These are phyloP conservation scores for Orbilia oligospora DNA, from an alignment of 2,329 filamentous ascomycete genomes.

Conservation along the genomic window DNA sequence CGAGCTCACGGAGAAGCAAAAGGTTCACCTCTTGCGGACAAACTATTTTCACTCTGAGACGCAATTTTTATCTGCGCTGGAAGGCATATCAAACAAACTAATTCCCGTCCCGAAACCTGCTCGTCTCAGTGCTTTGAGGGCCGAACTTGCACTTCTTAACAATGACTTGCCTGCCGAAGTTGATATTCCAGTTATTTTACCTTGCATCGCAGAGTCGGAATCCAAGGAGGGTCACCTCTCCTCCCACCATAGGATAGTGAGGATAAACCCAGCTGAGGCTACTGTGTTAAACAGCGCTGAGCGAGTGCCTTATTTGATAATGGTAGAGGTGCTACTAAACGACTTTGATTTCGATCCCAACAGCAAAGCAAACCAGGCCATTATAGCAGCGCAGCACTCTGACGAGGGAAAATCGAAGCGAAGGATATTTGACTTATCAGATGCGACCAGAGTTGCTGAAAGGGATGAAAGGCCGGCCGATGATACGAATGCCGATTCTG, in stretches of 20 bases:
- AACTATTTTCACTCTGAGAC: constrained; percentile 88
- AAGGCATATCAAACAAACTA: constrained; percentile 87
- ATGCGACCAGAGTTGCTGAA: constrained; percentile 72
- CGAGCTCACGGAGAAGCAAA: constrained; percentile 76
- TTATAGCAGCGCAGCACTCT: constrained; percentile 75
- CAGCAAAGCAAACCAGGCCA: constrained; percentile 78
- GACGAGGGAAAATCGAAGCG: constrained; percentile 70
- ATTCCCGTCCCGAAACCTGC: constrained; percentile 86
- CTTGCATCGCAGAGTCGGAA: constrained; percentile 73
- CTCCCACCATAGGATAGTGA: constrained; percentile 84
- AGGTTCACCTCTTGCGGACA: constrained; percentile 79
- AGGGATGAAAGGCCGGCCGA: constrained; percentile 68
- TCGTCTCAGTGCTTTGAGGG: constrained; percentile 82
- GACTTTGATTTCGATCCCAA: constrained; percentile 87
- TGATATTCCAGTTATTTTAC: constrained; percentile 84
- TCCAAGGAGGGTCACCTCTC: constrained; percentile 76
- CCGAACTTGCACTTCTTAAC: constrained; percentile 83
- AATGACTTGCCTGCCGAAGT: constrained; percentile 87
- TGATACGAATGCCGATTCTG: constrained; percentile 74
- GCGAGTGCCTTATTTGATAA: constrained; percentile 85
- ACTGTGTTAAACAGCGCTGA: constrained; percentile 89
- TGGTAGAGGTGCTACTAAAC: constrained; percentile 85
- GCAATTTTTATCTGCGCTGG: constrained; percentile 82
- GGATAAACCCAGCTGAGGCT: constrained; percentile 85
- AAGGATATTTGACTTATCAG: constrained; percentile 78